Evolutionary conservation across 805 yeast genomes (phyloP).

Genomic region (Helenozyma baotianmanensis): DNA sequence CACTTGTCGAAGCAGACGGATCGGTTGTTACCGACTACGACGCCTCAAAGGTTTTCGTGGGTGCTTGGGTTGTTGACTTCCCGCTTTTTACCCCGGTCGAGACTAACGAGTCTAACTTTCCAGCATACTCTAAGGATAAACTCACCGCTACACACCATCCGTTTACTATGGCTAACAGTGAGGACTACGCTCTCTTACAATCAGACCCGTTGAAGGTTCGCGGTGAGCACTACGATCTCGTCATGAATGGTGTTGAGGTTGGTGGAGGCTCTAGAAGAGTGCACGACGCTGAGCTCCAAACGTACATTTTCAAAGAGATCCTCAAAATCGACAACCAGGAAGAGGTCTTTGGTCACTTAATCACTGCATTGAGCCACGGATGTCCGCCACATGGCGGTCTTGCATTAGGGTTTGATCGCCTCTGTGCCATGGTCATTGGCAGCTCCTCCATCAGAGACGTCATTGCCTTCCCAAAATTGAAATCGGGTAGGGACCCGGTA

Average conservation of each 20-base stretch:
- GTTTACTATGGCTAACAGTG: constrained; percentile 82
- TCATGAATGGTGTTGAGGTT: constrained; percentile 87
- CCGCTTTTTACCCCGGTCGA: constrained; percentile 85
- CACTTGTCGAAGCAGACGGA: constrained; percentile 18
- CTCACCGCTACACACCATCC: constrained; percentile 91
- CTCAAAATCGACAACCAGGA: constrained; percentile 57
- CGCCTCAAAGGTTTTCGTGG: constrained; percentile 45
- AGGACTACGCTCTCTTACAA: constrained; percentile 57
- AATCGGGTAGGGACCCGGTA: constrained; percentile 81
- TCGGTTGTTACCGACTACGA: constrained; percentile 9
- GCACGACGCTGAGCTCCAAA: constrained; percentile 79
- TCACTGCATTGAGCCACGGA: constrained; percentile 78
- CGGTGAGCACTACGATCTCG: constrained; percentile 94
- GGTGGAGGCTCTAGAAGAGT: constrained; percentile 98
- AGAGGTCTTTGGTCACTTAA: constrained; percentile 75
- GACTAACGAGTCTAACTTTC: constrained; percentile 40
- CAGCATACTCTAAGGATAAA: constrained; percentile 47
- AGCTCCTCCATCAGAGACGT: constrained; percentile 81
- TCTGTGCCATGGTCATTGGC: constrained; percentile 87
- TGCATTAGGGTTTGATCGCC: constrained; percentile 90
- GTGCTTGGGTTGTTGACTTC: constrained; percentile 85
- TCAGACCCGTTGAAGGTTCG: constrained; percentile 57
- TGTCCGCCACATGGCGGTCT: constrained; percentile 99
- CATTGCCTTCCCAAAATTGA: constrained; percentile 92
- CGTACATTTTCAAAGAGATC: constrained; percentile 61